phyloP scores from a whole-genome alignment of 2,329 filamentous ascomycete species.

The Raffaelea albimanens region DNA sequence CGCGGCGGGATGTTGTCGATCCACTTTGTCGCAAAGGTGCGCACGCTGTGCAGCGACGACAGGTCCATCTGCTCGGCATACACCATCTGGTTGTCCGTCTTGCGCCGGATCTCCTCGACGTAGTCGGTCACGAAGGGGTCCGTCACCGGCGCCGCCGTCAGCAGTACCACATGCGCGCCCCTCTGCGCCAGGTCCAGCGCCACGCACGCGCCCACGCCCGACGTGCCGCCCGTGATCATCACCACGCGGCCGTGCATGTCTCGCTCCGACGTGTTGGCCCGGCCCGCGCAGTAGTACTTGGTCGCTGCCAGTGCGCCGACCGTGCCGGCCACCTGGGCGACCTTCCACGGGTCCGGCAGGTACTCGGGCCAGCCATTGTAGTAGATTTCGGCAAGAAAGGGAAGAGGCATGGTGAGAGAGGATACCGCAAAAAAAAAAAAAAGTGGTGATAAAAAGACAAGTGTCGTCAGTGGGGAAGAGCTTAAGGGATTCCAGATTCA shows the following conservation, averaged over 20 bases:
- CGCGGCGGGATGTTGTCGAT: slow-evolving; percentile 89
- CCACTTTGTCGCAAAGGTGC: slow-evolving; percentile 93
- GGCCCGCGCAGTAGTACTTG: slow-evolving; percentile 73
- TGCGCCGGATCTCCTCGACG: slow-evolving; percentile 73
- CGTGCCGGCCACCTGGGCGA: slow-evolving; percentile 29
- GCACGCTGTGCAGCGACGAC: slow-evolving; percentile 77
- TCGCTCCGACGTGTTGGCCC: slow-evolving; percentile 64
- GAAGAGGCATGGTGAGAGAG: slow-evolving; percentile 36
- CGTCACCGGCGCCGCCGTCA: slow-evolving; percentile 70
- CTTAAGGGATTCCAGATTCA: too few relatives aligned
- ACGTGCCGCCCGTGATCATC: slow-evolving; percentile 89
- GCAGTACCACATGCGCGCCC: slow-evolving; percentile 82
- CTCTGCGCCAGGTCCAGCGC: slow-evolving; percentile 65
- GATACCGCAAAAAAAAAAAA: too few relatives aligned
- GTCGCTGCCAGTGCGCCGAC: slow-evolving; percentile 31
- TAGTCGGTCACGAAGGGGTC: slow-evolving; percentile 90
- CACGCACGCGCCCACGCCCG: slow-evolving; percentile 75
- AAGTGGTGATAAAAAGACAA: too few relatives aligned
- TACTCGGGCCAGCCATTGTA: slow-evolving; percentile 40
- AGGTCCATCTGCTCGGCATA: slow-evolving; percentile 95
- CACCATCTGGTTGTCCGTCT: slow-evolving; percentile 75
- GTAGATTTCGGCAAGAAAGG: slow-evolving; percentile 36
- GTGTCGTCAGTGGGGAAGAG: too few relatives aligned
- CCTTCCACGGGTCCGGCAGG: slow-evolving; percentile 32
- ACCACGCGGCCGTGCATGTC: slow-evolving; percentile 90